Base-by-base conservation (phyloP, 1,284 basidiomycete species). In the Papiliotrema terrestris region DNA sequence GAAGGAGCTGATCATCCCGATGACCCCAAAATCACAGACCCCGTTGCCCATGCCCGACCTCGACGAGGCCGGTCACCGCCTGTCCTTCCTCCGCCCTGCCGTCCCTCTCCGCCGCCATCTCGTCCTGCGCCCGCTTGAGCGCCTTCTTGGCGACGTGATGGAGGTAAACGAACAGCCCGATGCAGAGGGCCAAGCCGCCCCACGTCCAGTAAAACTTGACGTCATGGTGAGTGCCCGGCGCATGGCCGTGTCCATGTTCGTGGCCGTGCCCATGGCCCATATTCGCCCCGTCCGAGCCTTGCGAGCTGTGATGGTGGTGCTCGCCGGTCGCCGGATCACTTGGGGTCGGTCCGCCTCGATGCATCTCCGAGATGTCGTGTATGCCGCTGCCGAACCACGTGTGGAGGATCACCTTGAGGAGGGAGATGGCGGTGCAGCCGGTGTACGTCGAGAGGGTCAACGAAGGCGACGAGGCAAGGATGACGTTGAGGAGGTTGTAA, bases 401-500 rank as follows among this genome's bases (percentile, higher is more conserved):
- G 49, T 73, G 70, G 25, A 72, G 57, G 14, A 80, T 68, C 48
- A 81, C 68, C 61, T 81, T 81, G 56, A 75, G 77, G 36, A 80
- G 65, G 2, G 78, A 77, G 4, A 80, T 50, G 1, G 79, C 80
- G 0, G 80, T 81, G 65, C 80, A 80, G 38, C 65, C 62, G 2
- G 76, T 75, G 63, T 80, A 81, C 9, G 78, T 80, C 51, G 69
- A 66, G 39, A 80, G 64, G 1, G 75, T 72, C 32, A 81, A 67
- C 3, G 78, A 72, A 6, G 75, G 74, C 2, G 78, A 77, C 39
- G 76, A 77, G n/a, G 80, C 80, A 20, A 81, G 75, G 14, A 81
- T 73, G 42, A 78, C 79, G 67, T 81, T 81, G 66, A 81, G 77
- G 43, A 81, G 71, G 64, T 81, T 80, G 77, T 80, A 80, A 2